Conservation (phyloP, 345 rosid species). For the Eucalyptus erythrocorys region DNA sequence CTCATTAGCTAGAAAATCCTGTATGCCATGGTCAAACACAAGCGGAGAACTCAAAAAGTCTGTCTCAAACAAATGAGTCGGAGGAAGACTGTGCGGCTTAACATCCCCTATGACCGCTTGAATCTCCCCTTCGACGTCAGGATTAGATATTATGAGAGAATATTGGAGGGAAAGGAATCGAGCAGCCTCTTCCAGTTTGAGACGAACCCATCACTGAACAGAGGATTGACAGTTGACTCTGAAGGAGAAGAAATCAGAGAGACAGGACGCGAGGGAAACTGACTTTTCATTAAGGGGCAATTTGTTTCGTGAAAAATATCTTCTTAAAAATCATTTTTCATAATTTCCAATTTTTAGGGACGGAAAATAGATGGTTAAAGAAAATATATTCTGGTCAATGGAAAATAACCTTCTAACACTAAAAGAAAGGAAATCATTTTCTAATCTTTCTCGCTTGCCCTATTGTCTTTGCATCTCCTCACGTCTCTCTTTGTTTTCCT, state of each 20-base stretch:
- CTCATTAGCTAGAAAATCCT: not conserved
- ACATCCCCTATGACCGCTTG: not conserved
- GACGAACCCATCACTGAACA: not conserved
- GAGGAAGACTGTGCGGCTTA: not conserved
- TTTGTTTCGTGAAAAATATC: fast-evolving
- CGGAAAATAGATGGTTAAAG: fast-evolving
- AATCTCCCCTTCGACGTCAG: not conserved
- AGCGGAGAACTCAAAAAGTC: not conserved
- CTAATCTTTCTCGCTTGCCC: fast-evolving
- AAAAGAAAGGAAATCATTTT: too few relatives aligned
- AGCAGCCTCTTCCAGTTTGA: not conserved
- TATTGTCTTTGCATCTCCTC: too few relatives aligned
- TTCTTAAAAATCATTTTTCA: too few relatives aligned
- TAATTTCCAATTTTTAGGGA: fast-evolving
- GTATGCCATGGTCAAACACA: not conserved
- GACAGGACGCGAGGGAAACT: fast-evolving
- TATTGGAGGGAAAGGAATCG: not conserved
- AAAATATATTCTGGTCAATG: fast-evolving
- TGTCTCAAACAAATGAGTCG: not conserved
- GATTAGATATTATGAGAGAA: not conserved
- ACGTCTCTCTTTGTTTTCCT: too few relatives aligned
- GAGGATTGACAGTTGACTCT: not conserved
- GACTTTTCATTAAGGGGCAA: fast-evolving
- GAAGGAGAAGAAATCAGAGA: not conserved
- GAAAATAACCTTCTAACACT: too few relatives aligned